Base-by-base conservation (phyloP, 2,329 filamentous ascomycete genomes). In the Capronia coronata region DNA sequence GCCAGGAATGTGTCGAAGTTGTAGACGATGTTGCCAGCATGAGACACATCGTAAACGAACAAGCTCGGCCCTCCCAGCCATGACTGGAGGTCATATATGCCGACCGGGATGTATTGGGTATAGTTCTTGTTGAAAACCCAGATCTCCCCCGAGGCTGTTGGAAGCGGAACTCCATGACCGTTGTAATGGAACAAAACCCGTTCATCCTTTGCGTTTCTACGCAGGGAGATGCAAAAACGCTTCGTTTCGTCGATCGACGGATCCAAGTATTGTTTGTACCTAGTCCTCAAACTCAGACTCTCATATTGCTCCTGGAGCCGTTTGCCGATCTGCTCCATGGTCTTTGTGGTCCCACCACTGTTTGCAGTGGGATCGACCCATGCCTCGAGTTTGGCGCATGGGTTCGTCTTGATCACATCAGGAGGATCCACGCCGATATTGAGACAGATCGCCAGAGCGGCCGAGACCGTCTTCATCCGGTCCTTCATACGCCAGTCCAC, bases 101-200 rank as follows among this genome's bases (percentile, higher is more conserved):
- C 95, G 37, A 98, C 87, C 0, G 93, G 93, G 35, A 98, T 98
- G 65, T 98, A 98, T 68, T 98, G 93, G 0, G 93, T 98, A 66
- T 96, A 98, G 59, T 88, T 97, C 61, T 93, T 91, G 69, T 98
- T 98, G 68, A 98, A 98, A 3, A 97, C 94, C 93, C 93, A 98
- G 16, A 98, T 94, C 67, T 98, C 93, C 11, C 93, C 93, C 3
- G 91, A 96, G 2, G 86, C 82, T 0, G 93, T 98, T 2, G 93
- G 93, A 63, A 96, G 88, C 1, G 93, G 93, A 9, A 98, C 93
- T 40, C 93, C 93, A 67, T 98, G 93, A 13, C 93, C 93, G 62
- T 98, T 98, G 75, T 98, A 98, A 66, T 98, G 93, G 62, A 98
- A 87, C n/a, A 98, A 74, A 1, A 98, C 88, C 43, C 93, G 78